Base-by-base conservation (phyloP, 2,329 filamentous ascomycete genomes). In the Calonectria leucothoes region DNA sequence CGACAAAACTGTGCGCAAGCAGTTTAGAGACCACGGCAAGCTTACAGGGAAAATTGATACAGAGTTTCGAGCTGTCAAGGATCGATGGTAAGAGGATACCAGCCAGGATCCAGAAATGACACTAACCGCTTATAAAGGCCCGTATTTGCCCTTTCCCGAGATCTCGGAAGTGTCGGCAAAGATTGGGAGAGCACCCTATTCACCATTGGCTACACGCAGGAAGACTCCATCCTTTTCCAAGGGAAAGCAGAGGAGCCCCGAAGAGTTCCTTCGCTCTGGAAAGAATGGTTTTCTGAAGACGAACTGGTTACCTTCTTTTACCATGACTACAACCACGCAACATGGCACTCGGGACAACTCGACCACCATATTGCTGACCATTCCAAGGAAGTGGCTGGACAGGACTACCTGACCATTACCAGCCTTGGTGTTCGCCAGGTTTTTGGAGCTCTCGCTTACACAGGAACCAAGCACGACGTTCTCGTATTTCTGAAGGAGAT, bases 401-500 rank as follows among this genome's bases (percentile, higher is more conserved):
- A 92, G 63, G 92, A 94, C 81, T 96, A 96, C 79, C 89, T 92
- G 15, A 92, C 93, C 71, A 93, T 96, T 70, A 94, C 94, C 11
- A 92, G 93, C 0, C 89, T 98, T 31, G 93, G 92, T 52, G 93
- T 95, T n/a, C 91, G 95, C 55, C 95, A 98, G 83, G 91, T 93
- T 0, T 93, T 97, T 84, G 95, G 93, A 17, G 94, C 92, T 0
- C 92, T 94, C 2, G 92, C 93, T 75, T 94, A 95, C 81, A 90
- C 93, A 11, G 91, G 94, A 68, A 94, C 94, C 17, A 86, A 91
- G 4, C 87, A 92, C 0, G 89, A 93, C 70, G 93, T 93, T 0
- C 89, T 96, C 67, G 85, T 98, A 17, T 98, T 98, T 85, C 85
- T 97, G 68, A 98, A 98, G 82, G 95, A 98, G 82, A 97, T 98